phyloP scores from a whole-genome alignment of 1,284 basidiomycete genomes.

The Trichosporon sp. region DNA sequence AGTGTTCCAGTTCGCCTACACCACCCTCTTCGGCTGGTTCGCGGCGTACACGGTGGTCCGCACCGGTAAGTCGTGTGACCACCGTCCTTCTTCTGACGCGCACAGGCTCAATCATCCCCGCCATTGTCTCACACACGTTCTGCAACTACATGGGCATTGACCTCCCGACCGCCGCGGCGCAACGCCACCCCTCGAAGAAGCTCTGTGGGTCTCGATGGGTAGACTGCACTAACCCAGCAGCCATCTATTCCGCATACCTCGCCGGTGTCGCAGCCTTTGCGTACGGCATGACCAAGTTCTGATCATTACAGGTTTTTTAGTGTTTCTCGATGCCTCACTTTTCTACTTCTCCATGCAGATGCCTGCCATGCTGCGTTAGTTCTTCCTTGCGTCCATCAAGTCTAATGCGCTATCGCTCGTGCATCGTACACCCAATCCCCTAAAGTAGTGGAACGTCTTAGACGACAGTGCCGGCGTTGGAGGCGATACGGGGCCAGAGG shows the following conservation, averaged over 20 bases:
- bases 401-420: conserved; percentile 32
- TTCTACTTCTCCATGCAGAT: not conserved
- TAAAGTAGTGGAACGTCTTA: conserved; percentile 49
- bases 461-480: conserved; percentile 97
- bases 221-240: conserved; percentile 22
- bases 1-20: conserved; percentile 88
- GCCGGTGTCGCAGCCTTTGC: conserved; percentile 52
- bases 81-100: not conserved
- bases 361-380: conserved; percentile 3
- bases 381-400: not conserved
- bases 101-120: conserved; percentile 57
- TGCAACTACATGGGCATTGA: conserved; percentile 87
- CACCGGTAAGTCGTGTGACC: conserved; percentile 62
- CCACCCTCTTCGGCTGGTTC: conserved; percentile 88
- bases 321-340: not conserved
- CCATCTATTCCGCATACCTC: conserved; percentile 46
- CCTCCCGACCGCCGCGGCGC: conserved; percentile 43
- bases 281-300: conserved; percentile 28
- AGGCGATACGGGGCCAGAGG: conserved; percentile 99
- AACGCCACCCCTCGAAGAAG: conserved; percentile 43
- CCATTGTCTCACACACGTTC: conserved; percentile 77
- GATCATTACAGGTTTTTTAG: not conserved
- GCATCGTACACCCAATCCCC: conserved; percentile 37
- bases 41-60: conserved; percentile 82
- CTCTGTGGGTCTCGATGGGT: conserved; percentile 32